phyloP scores from a whole-genome alignment of 352 stramenopile genomes.

The Saprolegnia diclina region DNA sequence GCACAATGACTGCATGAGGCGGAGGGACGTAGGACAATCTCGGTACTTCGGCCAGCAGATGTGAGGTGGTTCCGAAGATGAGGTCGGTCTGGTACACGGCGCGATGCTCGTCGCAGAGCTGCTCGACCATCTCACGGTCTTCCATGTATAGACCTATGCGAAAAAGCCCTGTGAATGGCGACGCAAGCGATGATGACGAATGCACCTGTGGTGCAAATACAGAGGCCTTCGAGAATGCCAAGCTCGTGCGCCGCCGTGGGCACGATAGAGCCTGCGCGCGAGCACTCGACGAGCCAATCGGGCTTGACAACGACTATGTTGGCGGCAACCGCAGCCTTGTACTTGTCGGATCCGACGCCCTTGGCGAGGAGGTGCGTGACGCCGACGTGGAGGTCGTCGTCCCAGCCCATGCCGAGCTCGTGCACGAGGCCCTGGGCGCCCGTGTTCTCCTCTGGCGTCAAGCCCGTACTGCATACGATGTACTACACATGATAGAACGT shows the following conservation, averaged over 20 bases:
- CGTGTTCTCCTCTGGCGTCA: slow-evolving; percentile 17
- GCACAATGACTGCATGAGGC: neutral
- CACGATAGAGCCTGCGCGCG: slow-evolving; percentile 40
- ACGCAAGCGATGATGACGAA: neutral
- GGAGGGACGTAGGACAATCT: neutral
- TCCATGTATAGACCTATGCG: slow-evolving; percentile 34
- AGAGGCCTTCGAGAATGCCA: slow-evolving; percentile 48
- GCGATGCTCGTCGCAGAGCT: slow-evolving; percentile 37
- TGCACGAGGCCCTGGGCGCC: slow-evolving; percentile 6
- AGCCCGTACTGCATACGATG: slow-evolving; percentile 18
- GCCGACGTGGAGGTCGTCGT: slow-evolving; percentile 21
- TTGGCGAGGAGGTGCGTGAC: slow-evolving; percentile 60
- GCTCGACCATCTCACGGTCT: slow-evolving; percentile 49
- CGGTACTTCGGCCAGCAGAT: slow-evolving; percentile 53
- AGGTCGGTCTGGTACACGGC: slow-evolving; percentile 54
- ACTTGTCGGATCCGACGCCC: slow-evolving; percentile 55
- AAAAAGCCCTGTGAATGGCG: neutral
- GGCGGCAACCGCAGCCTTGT: slow-evolving; percentile 47
- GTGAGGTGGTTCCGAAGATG: slow-evolving; percentile 49
- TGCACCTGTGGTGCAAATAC: slow-evolving; percentile 52
- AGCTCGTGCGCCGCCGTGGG: slow-evolving; percentile 38
- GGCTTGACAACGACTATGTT: slow-evolving; percentile 41
- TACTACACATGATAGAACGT: neutral
- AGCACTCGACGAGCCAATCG: slow-evolving; percentile 68
- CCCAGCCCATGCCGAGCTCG: slow-evolving; percentile 22